Evolutionary conservation across 371 early-diverging fungal genomes (phyloP).

Genomic region (Rhizopus delemar): DNA sequence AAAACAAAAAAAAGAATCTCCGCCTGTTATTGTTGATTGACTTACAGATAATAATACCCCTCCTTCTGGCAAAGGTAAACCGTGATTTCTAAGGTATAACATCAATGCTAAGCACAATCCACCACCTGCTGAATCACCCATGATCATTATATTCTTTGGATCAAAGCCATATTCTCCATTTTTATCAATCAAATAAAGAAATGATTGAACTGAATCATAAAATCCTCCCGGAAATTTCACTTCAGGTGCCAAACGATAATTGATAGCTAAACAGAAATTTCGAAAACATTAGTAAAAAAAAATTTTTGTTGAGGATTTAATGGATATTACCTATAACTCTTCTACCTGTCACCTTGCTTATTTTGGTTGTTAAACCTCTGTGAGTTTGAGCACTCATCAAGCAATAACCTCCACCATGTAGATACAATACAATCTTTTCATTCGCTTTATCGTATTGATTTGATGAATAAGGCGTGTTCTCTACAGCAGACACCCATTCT

Average conservation of each 20-base stretch:
- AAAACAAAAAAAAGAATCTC: too few species aligned
- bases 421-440: slow-evolving; percentile 51
- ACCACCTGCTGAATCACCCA: slow-evolving; percentile 79
- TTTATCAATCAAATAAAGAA: slow-evolving; percentile 28
- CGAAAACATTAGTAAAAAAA: too few species aligned
- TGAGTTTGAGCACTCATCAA: slow-evolving; percentile 63
- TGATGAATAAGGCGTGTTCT: not conserved
- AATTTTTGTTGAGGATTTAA: not conserved
- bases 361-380: slow-evolving; percentile 55
- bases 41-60: slow-evolving; percentile 18
- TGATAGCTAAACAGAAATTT: slow-evolving; percentile 27
- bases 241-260: slow-evolving; percentile 45
- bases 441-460: not conserved
- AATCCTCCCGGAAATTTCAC: slow-evolving; percentile 43
- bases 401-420: slow-evolving; percentile 64
- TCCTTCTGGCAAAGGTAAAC: slow-evolving; percentile 35
- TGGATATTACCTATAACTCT: slow-evolving; percentile 47
- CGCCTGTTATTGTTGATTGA: slow-evolving; percentile 4
- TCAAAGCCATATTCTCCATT: slow-evolving; percentile 26
- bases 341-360: slow-evolving; percentile 52
- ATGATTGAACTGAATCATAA: slow-evolving; percentile 39
- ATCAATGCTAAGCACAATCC: slow-evolving; percentile 40
- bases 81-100: slow-evolving; percentile 43
- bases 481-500: slow-evolving; percentile 23
- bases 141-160: slow-evolving; percentile 60